Base-by-base conservation (phyloP, 2,329 filamentous ascomycete genomes). In the Curvularia hawaiiensis region DNA sequence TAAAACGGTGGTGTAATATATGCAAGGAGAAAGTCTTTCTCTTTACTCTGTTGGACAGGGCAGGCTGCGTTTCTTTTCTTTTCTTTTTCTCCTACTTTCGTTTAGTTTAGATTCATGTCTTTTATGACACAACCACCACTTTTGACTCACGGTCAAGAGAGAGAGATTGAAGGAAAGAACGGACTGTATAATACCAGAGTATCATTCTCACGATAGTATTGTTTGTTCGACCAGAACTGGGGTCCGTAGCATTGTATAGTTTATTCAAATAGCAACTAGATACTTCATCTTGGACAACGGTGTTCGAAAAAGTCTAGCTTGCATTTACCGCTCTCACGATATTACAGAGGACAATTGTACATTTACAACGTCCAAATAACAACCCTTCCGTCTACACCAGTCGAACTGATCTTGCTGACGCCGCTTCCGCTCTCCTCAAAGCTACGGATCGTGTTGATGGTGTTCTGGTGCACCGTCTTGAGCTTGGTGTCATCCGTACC, bases 381-480 rank as follows among this genome's bases (percentile, higher is more conserved):
- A 4, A 82, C 76, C 39, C 79, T 68, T 16, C 80, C 80, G 60
- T 82, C 80, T 16, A 82, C 79, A 50, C 79, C 80, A 46, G 75
- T 79, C 3, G 79, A 95, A 79, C 90, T 97, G 69, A 98, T 94
- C 78, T 93, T 92, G 59, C 79, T 85, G 10, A 96, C 87, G 43
- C 78, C 79, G 46, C 84, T 85, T 31, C 85, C 87, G 41, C 82
- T 81, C 54, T 84, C 84, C 69, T 92, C 86, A 74, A 89, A 97
- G 20, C 86, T 83, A 43, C 95, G 86, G 50, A 99, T 82, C 2
- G 88, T 97, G 72, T 86, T 92, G 73, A 99, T 91, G 26, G 93
- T 97, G 79, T 99, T 99, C 77, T 99, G 95, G 79, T 99, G 95
- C 46, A 95, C 87, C 11, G 95, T 98, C 80, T 92, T 95, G 67